phyloP scores from a whole-genome alignment of 2,329 filamentous ascomycete species.

The Dactylellina parvicollis region DNA sequence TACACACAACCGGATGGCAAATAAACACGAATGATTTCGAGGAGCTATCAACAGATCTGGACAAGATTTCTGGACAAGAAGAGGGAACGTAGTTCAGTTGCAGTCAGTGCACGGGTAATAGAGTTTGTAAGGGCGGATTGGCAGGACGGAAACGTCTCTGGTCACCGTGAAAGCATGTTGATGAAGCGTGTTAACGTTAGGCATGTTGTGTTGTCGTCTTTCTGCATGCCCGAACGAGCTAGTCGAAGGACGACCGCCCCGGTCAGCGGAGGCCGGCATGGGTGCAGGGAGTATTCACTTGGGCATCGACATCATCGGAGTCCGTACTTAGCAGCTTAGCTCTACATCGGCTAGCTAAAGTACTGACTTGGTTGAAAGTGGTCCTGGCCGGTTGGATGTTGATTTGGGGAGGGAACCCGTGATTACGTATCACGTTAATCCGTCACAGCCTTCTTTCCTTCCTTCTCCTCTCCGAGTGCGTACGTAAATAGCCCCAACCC shows the following conservation, averaged over 20 bases:
- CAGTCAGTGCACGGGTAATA: background rate
- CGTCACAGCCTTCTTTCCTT: conserved; percentile 6
- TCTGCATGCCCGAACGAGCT: background rate
- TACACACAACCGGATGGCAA: no score
- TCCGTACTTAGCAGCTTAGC: no score
- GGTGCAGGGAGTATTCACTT: no score
- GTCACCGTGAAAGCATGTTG: no score
- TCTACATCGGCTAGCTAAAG: no score
- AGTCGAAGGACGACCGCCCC: no score
- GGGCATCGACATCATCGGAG: no score
- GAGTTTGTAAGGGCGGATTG: background rate
- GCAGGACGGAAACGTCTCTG: background rate
- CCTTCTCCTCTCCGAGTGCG: background rate
- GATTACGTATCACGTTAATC: conserved; percentile 51
- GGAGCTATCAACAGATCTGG: no score
- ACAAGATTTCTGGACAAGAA: no score
- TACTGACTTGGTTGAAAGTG: background rate
- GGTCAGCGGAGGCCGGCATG: background rate
- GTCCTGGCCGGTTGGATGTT: background rate
- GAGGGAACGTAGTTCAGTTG: no score
- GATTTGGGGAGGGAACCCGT: conserved; percentile 26
- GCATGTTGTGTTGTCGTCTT: background rate
- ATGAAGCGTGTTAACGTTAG: background rate
- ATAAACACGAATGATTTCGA: no score
- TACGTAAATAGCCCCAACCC: no score